Evolutionary conservation across 139 green algal genomes (phyloP).

Genomic region (Micractinium sp.): DNA sequence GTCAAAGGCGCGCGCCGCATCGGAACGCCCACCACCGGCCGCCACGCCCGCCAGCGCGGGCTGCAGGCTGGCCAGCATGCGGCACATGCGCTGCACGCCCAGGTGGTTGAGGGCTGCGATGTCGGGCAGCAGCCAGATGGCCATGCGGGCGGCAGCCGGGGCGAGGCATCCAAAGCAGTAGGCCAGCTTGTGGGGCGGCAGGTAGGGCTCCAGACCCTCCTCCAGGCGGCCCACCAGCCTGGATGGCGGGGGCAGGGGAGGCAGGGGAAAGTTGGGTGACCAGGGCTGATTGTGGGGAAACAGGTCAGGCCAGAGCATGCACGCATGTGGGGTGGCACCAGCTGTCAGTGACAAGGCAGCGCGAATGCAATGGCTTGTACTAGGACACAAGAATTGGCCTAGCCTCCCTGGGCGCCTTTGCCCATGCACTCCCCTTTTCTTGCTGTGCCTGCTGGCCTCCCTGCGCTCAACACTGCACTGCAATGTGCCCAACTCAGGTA

Average conservation of each 20-base stretch:
- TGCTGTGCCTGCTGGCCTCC: too few relatives aligned
- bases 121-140: constrained; percentile 69
- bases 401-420: too few relatives aligned
- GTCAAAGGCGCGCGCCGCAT: constrained; percentile 43
- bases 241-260: neutral
- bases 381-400: too few relatives aligned
- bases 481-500: too few relatives aligned
- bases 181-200: constrained; percentile 45
- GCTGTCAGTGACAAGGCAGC: too few relatives aligned
- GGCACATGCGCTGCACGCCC: constrained; percentile 70
- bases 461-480: too few relatives aligned
- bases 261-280: too few relatives aligned
- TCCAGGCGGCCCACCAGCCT: constrained; percentile 44
- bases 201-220: constrained; percentile 61
- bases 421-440: too few relatives aligned
- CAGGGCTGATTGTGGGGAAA: too few relatives aligned
- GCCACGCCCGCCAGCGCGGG: constrained; percentile 43
- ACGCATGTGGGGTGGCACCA: too few relatives aligned
- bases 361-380: too few relatives aligned
- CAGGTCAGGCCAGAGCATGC: too few relatives aligned
- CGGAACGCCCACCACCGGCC: constrained; percentile 14
- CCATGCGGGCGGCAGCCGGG: constrained; percentile 49
- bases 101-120: constrained; percentile 58
- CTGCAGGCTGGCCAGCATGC: constrained; percentile 63
- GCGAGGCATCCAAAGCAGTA: constrained; percentile 71